phyloP scores from a whole-genome alignment of 2,329 filamentous ascomycete genomes.

The Claviceps fusiformis region DNA sequence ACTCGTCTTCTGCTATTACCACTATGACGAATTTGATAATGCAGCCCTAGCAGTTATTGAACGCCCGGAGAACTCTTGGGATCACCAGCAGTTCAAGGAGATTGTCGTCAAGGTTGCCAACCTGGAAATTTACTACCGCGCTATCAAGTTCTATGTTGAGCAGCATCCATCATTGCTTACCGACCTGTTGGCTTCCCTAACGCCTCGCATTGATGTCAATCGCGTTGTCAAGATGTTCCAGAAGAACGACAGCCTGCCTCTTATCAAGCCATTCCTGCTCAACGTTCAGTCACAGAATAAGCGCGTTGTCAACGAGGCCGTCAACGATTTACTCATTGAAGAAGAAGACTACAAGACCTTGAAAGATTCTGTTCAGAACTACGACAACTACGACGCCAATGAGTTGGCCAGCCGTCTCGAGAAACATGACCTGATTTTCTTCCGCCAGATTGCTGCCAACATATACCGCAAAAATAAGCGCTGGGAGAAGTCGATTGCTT shows the following conservation, averaged over 20 bases:
- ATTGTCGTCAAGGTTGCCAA: conserved; percentile 96
- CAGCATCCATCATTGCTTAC: conserved; percentile 92
- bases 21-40: conserved; percentile 98
- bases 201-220: conserved; percentile 92
- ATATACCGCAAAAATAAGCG: conserved; percentile 99
- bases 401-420: conserved; percentile 85
- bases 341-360: conserved; percentile 99
- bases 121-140: conserved; percentile 96
- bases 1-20: conserved; percentile 92
- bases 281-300: conserved; percentile 97
- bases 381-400: conserved; percentile 96
- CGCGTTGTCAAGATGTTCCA: conserved; percentile 99
- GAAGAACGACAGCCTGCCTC: conserved; percentile 91
- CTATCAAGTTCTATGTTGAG: conserved; percentile 92
- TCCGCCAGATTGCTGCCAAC: conserved; percentile 93
- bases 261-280: conserved; percentile 97
- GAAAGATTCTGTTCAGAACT: conserved; percentile 93
- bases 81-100: conserved; percentile 99
- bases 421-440: conserved; percentile 97
- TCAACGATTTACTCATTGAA: conserved; percentile 94
- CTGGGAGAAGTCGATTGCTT: conserved; percentile 96
- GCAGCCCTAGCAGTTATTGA: conserved; percentile 96
- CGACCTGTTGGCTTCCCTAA: conserved; percentile 84
- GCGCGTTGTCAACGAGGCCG: conserved; percentile 92
- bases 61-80: conserved; percentile 92